Evolutionary conservation across 2,329 filamentous ascomycete species (phyloP).

Genomic region (Arthrobotrys entomopaga): DNA sequence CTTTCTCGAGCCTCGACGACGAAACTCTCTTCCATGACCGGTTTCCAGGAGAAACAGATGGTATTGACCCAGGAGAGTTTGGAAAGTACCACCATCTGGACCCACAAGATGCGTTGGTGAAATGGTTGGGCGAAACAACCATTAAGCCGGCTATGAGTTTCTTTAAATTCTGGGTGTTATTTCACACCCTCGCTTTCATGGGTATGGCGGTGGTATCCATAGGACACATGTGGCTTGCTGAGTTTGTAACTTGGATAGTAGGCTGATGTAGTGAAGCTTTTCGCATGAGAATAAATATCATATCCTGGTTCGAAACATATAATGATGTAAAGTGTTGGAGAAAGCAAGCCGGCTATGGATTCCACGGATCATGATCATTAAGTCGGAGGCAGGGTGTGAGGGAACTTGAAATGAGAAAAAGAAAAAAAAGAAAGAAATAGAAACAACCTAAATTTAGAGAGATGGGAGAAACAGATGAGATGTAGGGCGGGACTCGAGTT

Average conservation of each 20-base stretch:
- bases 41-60: conserved; percentile 37
- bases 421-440: too few relatives aligned
- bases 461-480: too few relatives aligned
- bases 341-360: too few relatives aligned
- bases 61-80: conserved; percentile 32
- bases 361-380: too few relatives aligned
- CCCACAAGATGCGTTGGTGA: conserved; percentile 12
- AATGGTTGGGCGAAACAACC: conserved; percentile 35
- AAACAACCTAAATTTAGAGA: too few relatives aligned
- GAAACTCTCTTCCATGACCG: conserved; percentile 15
- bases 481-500: too few relatives aligned
- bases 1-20: conserved; percentile 26
- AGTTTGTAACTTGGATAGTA: conserved; percentile 19
- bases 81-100: conserved; percentile 39
- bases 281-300: too few relatives aligned
- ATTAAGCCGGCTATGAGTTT: conserved; percentile 34
- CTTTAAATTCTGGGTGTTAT: conserved; percentile 13
- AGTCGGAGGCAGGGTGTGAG: too few relatives aligned
- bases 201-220: conserved; percentile 28
- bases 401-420: too few relatives aligned
- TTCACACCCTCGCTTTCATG: background rate
- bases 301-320: too few relatives aligned
- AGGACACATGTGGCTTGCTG: conserved; percentile 20
- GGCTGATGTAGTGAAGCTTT: too few relatives aligned
- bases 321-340: too few relatives aligned